Evolutionary conservation across 1,139 yeast genomes (phyloP), one percentile per base, ranked within the genome.

Genomic region (Zygoascus hellenicus): DNA sequence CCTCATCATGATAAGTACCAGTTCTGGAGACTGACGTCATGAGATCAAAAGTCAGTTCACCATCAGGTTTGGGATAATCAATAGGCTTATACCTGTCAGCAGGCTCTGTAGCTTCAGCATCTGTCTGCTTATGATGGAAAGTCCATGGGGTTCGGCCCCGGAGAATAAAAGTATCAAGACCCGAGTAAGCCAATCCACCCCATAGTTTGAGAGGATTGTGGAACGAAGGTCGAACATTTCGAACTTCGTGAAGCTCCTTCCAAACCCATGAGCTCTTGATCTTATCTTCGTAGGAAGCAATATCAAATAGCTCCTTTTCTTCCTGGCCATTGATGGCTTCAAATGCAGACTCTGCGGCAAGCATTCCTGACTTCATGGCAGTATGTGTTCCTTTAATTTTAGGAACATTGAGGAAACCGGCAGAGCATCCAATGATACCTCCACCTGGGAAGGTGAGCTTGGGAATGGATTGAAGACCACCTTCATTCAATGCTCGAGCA

Each of bases 361-460:
- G 69, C 75, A 92, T 83, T 33, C 97, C 98, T 9, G 94, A 76
- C 65, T 90, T 92, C 78, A 92, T 85, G 2, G 98, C 97, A 0
- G 97, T 90, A 64, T 92, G 98, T 0, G 97, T 83, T n/a, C 98
- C 98, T 69, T 92, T 92, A 60, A 92, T 85, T 65, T 92, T 92
- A 40, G 98, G 97, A 40, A 92, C 97, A 64, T 92, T 92, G 76
- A 92, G 78, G 65, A 92, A 90, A 0, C 98, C 98, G 7, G 98
- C 98, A 46, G 94, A 72, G 53, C 96, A 94, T 30, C 98, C 98
- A 37, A 92, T 92, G 26, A 92, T 70, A 5, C 89, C 81, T 47
- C 98, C 98, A 47, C 98, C 98, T 5, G 97, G 97, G 76, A 92
- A 92, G 54, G 81, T 72, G 52, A 92, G 74, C 62, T 83, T 78